Percentiles rank a stretch among this genome's conserved stretches.
Evolutionary conservation across 345 rosid species (phyloP).

Genomic region (Hevea brasiliensis): DNA sequence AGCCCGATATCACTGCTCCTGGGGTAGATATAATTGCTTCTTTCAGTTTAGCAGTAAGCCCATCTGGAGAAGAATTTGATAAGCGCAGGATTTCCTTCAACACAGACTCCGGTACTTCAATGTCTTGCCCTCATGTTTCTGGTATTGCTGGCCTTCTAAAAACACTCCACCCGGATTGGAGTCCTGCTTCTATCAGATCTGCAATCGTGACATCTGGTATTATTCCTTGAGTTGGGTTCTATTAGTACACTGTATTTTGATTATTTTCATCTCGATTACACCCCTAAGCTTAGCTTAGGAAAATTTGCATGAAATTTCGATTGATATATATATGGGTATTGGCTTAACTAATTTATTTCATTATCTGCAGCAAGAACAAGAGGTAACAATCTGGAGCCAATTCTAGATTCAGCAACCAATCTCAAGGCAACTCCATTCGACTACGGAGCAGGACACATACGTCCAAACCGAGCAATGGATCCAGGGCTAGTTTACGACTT

Average conservation of each 20-base stretch:
- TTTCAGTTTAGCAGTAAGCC: constrained; percentile 23
- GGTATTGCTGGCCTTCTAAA: constrained; percentile 53
- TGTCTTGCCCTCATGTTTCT: constrained; percentile 57
- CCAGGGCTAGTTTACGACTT: constrained; percentile 62
- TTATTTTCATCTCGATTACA: no score
- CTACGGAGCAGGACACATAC: constrained; percentile 50
- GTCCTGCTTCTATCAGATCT: constrained; percentile 48
- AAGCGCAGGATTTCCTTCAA: constrained; percentile 32
- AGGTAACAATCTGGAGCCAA: constrained; percentile 21
- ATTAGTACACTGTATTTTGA: no score
- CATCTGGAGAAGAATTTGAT: constrained; percentile 22
- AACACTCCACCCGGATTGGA: constrained; percentile 48
- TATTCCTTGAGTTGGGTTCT: no score
- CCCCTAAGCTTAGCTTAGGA: no score
- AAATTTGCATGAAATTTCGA: no score
- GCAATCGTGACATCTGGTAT: constrained; percentile 55
- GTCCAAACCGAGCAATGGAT: constrained; percentile 44
- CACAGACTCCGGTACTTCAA: constrained; percentile 48
- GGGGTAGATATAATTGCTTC: constrained; percentile 52
- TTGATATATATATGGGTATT: no score
- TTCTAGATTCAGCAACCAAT: constrained; percentile 24
- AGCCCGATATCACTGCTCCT: constrained; percentile 67
- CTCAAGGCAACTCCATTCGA: constrained; percentile 45
- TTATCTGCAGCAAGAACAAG: constrained; percentile 31
- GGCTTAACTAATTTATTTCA: neutral